A percentile compares a stretch with the other conserved stretches of the same genome.
Evolutionary conservation across 2,329 filamentous ascomycete genomes (phyloP).

Genomic region (Exserohilum turcica): DNA sequence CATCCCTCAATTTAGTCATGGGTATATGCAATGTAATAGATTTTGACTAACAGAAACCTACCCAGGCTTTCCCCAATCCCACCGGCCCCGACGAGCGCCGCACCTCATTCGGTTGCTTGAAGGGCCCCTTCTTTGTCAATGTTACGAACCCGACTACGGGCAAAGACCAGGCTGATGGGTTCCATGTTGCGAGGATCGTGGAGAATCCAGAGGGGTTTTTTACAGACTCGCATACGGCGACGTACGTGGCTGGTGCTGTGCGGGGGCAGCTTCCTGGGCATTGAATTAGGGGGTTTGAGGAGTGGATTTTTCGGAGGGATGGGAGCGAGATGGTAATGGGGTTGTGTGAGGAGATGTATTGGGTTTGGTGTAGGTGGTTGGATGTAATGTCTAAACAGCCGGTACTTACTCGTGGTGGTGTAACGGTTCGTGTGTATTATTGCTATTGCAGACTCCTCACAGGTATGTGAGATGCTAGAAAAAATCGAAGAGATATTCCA

Average conservation of each 20-base stretch:
- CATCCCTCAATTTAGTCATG: neutral
- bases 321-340: no score
- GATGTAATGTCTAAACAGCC: no score
- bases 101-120: constrained; percentile 33
- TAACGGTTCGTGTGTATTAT: no score
- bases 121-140: constrained; percentile 35
- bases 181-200: constrained; percentile 59
- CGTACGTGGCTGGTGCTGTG: constrained; percentile 58
- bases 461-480: no score
- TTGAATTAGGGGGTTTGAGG: neutral
- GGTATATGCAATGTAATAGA: neutral
- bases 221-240: constrained; percentile 58
- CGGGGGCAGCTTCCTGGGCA: constrained; percentile 52
- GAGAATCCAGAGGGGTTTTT: constrained; percentile 58
- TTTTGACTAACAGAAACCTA: neutral
- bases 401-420: no score
- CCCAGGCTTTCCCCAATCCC: constrained; percentile 31
- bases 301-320: neutral
- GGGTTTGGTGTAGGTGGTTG: no score
- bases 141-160: constrained; percentile 43
- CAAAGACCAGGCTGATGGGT: constrained; percentile 54
- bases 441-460: no score
- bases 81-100: constrained; percentile 45
- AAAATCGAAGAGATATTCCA: no score
- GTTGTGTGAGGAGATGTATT: neutral